These are phyloP conservation scores for Noccaea caerulescens DNA, from an alignment of 345 rosid species.

Conservation along the genomic window DNA sequence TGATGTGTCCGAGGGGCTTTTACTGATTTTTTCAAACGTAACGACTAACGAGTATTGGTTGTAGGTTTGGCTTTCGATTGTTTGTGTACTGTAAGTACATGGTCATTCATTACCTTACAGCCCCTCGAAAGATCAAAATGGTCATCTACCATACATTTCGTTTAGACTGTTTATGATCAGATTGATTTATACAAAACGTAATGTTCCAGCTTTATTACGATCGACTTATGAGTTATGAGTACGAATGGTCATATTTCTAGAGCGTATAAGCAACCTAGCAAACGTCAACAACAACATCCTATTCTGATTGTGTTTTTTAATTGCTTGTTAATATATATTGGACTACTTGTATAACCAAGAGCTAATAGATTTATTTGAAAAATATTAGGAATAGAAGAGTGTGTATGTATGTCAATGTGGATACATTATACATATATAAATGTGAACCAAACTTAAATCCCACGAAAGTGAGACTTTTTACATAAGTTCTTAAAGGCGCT, in stretches of 20 bases:
- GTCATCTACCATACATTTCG: background rate
- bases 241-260: background rate
- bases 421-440: slow-evolving; percentile 11
- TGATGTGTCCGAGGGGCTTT: background rate
- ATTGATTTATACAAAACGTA: background rate
- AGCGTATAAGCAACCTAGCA: background rate
- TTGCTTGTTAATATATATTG: background rate
- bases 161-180: no score
- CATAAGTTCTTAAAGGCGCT: background rate
- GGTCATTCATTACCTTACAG: background rate
- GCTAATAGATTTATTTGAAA: no score
- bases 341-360: no score
- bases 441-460: slow-evolving; percentile 2
- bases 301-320: background rate
- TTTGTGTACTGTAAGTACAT: background rate
- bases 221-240: no score
- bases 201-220: background rate
- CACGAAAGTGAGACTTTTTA: slow-evolving; percentile 10
- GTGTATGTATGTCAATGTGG: background rate
- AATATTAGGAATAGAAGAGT: background rate
- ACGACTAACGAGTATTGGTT: background rate
- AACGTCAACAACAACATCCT: background rate
- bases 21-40: background rate
- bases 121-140: background rate
- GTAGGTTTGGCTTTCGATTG: background rate